A percentile compares a stretch with the other conserved stretches of the same genome.
phyloP scores from a whole-genome alignment of 2,329 filamentous ascomycete species.

The Epicoccum sorghinum region DNA sequence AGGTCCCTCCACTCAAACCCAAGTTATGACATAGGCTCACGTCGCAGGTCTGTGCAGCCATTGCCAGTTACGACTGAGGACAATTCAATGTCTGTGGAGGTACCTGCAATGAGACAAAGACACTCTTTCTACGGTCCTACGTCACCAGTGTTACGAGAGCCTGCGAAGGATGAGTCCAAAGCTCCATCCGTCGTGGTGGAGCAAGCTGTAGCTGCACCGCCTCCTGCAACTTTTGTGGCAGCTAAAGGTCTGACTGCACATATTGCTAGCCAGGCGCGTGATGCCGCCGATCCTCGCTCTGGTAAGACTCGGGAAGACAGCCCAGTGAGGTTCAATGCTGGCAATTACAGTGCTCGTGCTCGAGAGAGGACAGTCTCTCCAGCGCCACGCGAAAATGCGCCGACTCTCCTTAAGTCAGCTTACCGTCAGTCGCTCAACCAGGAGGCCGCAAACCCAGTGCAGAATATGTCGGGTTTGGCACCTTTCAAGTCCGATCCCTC shows the following conservation, averaged over 20 bases:
- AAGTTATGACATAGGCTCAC: slow-evolving; percentile 32
- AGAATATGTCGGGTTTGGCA: slow-evolving; percentile 11
- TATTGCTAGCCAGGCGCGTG: slow-evolving; percentile 11
- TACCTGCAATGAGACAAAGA: slow-evolving; percentile 28
- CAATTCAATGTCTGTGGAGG: slow-evolving; percentile 27
- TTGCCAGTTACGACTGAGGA: slow-evolving; percentile 46
- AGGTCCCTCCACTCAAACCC: slow-evolving; percentile 49
- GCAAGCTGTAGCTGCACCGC: not conserved
- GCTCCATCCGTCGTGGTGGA: not conserved
- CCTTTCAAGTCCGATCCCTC: slow-evolving; percentile 17
- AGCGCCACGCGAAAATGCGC: slow-evolving; percentile 35
- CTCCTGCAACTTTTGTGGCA: not conserved
- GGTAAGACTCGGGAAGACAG: slow-evolving; percentile 24
- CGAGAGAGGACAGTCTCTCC: slow-evolving; percentile 37
- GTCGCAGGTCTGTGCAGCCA: slow-evolving; percentile 48
- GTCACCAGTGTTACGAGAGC: slow-evolving; percentile 29
- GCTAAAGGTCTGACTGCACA: slow-evolving; percentile 15
- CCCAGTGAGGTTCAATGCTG: slow-evolving; percentile 30
- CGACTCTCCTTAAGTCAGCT: slow-evolving; percentile 29
- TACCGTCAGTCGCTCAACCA: slow-evolving; percentile 35
- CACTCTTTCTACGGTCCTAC: slow-evolving; percentile 40
- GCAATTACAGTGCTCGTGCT: slow-evolving; percentile 34
- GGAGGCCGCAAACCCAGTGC: slow-evolving; percentile 10
- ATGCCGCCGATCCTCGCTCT: not conserved
- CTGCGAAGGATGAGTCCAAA: slow-evolving; percentile 13